phyloP scores from a whole-genome alignment of 2,329 filamentous ascomycete species.

The Cylindrodendrum hubeiense region DNA sequence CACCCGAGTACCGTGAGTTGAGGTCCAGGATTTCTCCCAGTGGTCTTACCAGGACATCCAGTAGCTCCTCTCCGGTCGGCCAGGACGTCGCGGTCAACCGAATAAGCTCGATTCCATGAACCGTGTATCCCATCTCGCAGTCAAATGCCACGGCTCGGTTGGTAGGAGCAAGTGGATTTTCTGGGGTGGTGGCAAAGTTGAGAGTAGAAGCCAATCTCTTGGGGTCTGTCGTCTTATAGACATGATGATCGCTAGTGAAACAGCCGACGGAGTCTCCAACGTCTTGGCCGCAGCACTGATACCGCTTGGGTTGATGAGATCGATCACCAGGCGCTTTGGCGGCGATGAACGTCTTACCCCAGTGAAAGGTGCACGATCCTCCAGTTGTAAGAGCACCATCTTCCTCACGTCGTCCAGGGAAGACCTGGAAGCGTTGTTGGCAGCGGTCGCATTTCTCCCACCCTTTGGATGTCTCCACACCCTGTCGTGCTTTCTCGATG shows the following conservation, averaged over 20 bases:
- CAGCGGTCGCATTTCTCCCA: constrained; percentile 95
- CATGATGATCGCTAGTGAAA: constrained; percentile 77
- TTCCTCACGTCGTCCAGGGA: constrained; percentile 82
- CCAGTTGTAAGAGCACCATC: constrained; percentile 83
- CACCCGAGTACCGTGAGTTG: constrained; percentile 92
- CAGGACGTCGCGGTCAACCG: constrained; percentile 90
- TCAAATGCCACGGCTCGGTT: constrained; percentile 85
- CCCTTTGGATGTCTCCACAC: constrained; percentile 74
- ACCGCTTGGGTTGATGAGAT: constrained; percentile 70
- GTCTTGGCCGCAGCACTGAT: constrained; percentile 82
- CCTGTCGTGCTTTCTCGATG: constrained; percentile 74
- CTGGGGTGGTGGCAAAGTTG: constrained; percentile 84
- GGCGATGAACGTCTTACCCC: constrained; percentile 76
- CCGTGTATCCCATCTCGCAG: constrained; percentile 98
- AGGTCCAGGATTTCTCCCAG: constrained; percentile 88
- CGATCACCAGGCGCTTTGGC: constrained; percentile 67
- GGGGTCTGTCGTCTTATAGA: constrained; percentile 85
- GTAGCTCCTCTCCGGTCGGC: constrained; percentile 79
- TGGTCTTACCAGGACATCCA: constrained; percentile 89
- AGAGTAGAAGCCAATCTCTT: constrained; percentile 82
- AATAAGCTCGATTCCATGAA: constrained; percentile 87
- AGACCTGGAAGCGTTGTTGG: constrained; percentile 88
- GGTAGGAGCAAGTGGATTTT: constrained; percentile 64
- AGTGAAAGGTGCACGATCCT: constrained; percentile 85
- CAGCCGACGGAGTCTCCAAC: constrained; percentile 83